A percentile compares a stretch with the other conserved stretches of the same genome.
These are phyloP conservation scores for Oryza brachyantha DNA, from an alignment of 176 grass and related monocot species.

Conservation along the genomic window DNA sequence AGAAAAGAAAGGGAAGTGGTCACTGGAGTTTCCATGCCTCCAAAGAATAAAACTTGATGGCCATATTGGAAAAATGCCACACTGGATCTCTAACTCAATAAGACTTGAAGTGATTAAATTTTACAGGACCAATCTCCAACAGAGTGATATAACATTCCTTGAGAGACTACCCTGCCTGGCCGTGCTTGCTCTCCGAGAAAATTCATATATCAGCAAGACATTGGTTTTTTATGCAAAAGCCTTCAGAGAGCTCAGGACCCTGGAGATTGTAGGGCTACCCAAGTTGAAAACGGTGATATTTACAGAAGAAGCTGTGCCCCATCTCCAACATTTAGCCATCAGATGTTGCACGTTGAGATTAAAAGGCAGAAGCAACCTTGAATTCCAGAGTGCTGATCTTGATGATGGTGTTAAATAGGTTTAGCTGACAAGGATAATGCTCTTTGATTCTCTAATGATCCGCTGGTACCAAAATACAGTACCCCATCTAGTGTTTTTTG, in stretches of 20 bases:
- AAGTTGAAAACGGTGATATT: background rate
- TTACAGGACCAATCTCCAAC: background rate
- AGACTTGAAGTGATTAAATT: background rate
- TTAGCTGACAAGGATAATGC: background rate
- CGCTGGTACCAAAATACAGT: no score
- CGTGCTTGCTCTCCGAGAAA: conserved; percentile 8
- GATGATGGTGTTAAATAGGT: background rate
- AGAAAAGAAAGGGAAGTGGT: no score
- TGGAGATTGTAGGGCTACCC: conserved; percentile 10
- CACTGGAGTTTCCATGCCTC: no score
- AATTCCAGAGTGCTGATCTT: background rate
- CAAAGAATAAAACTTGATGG: no score
- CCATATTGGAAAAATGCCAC: no score
- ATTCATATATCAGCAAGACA: background rate
- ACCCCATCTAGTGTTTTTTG: no score
- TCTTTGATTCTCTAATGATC: background rate
- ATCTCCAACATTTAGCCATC: background rate
- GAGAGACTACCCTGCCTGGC: background rate
- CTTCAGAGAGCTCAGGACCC: background rate
- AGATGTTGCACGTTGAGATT: background rate
- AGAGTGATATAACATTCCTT: background rate
- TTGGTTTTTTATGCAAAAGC: background rate
- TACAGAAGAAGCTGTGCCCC: background rate
- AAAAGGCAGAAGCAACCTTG: background rate
- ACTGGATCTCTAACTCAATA: no score